These are phyloP conservation scores for Citrullus mucosospermus DNA, from an alignment of 306 rosid species.

Conservation along the genomic window DNA sequence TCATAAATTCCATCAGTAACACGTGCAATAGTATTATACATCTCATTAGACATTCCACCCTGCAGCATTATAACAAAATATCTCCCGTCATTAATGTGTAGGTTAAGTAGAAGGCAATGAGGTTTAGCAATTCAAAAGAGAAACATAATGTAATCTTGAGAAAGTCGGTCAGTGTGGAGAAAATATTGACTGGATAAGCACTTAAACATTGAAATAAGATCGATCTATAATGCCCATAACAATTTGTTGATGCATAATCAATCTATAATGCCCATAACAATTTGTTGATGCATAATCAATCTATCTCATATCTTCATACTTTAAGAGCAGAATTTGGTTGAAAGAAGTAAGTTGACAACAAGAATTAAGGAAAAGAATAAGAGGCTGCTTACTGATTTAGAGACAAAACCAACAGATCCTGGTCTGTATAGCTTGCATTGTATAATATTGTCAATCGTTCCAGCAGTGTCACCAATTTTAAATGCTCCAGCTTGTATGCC, in stretches of 20 bases:
- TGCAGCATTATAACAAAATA: conserved; percentile 22
- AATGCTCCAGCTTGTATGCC: conserved; percentile 99
- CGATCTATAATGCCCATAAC: not conserved
- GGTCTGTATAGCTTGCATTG: conserved; percentile 98
- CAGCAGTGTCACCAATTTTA: conserved; percentile 99
- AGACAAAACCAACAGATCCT: conserved; percentile 99
- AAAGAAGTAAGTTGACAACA: not conserved
- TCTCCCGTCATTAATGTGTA: not conserved
- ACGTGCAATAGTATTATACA: conserved; percentile 82
- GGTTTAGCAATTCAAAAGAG: not conserved
- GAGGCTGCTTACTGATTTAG: conserved; percentile 63
- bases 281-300: not conserved
- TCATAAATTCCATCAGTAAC: conserved; percentile 94
- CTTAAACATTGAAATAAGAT: not conserved
- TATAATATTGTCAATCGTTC: conserved; percentile 88
- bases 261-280: not conserved
- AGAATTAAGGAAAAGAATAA: conserved; percentile 5
- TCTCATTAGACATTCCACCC: conserved; percentile 99
- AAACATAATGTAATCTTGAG: not conserved
- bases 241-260: not conserved
- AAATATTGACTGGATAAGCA: not conserved
- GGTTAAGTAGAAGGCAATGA: not conserved
- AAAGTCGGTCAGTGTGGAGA: not conserved
- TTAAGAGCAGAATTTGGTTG: not conserved
- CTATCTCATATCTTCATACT: not conserved